phyloP scores from a whole-genome alignment of 2,329 filamentous ascomycete genomes.

The Diaporthe citriasiana region DNA sequence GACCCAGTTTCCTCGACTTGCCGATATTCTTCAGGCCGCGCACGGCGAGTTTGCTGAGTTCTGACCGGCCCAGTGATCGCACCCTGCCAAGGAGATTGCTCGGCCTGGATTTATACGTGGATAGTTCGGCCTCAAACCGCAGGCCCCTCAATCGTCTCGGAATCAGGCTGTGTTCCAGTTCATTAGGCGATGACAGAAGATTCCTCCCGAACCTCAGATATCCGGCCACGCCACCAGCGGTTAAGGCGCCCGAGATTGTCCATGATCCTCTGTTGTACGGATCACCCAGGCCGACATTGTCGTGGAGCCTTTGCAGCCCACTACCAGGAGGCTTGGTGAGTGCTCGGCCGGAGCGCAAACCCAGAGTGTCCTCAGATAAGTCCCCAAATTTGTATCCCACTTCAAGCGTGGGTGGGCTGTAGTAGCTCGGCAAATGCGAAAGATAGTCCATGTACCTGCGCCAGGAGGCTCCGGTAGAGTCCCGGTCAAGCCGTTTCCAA shows the following conservation, averaged over 20 bases:
- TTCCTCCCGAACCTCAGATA: constrained; percentile 56
- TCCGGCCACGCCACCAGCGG: constrained; percentile 50
- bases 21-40: constrained; percentile 60
- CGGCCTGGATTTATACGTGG: constrained; percentile 49
- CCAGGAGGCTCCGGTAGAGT: constrained; percentile 35
- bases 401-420: constrained; percentile 56
- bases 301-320: constrained; percentile 56
- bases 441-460: constrained; percentile 38
- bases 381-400: constrained; percentile 55
- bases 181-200: constrained; percentile 47
- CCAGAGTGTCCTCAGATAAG: constrained; percentile 48
- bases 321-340: constrained; percentile 51
- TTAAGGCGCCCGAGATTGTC: constrained; percentile 56
- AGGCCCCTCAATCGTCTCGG: neutral
- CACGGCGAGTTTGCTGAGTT: constrained; percentile 53
- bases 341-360: constrained; percentile 49
- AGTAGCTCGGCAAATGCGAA: constrained; percentile 18
- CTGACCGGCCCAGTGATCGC: constrained; percentile 2
- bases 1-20: constrained; percentile 57
- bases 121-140: constrained; percentile 60
- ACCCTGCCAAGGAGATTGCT: neutral
- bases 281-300: constrained; percentile 47
- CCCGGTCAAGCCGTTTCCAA: neutral
- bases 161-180: neutral
- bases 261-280: constrained; percentile 50